Evolutionary conservation across 306 rosid genomes (phyloP).

Genomic region (Vigna radiata): DNA sequence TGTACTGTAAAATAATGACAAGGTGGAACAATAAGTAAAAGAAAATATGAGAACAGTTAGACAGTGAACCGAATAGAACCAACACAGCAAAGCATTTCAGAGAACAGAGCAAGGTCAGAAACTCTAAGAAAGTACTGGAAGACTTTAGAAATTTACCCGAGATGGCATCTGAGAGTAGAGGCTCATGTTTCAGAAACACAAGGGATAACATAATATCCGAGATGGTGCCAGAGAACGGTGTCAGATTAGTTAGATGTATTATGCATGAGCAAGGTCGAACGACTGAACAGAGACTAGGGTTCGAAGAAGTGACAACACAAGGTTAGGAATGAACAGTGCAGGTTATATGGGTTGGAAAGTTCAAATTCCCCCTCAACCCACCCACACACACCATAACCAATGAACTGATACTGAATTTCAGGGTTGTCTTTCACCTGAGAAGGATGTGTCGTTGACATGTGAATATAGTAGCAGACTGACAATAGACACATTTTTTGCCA

Average conservation of each 20-base stretch:
- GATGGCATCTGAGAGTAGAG: not conserved
- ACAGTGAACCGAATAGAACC: not conserved
- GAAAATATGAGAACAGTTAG: not conserved
- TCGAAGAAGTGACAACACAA: not conserved
- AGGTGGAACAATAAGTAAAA: not conserved
- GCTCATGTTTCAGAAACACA: not conserved
- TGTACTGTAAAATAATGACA: not conserved
- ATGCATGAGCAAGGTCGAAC: not conserved
- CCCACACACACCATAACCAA: not conserved
- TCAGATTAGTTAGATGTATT: not conserved
- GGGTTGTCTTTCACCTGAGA: not conserved
- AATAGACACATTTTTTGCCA: not conserved
- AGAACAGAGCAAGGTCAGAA: not conserved
- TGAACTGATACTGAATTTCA: not conserved
- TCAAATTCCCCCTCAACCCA: not conserved
- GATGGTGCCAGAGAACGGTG: not conserved
- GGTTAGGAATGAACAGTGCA: not conserved
- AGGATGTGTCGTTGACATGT: not conserved
- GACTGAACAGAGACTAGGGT: not conserved
- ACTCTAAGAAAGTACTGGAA: not conserved
- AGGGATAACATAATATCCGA: not conserved
- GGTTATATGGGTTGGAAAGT: not conserved
- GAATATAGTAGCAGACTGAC: not conserved
- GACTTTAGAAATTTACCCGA: not conserved
- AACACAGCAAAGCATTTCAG: not conserved